These are phyloP conservation scores for Phialophora verrucosa DNA, from an alignment of 2,329 filamentous ascomycete genomes.

Conservation along the genomic window DNA sequence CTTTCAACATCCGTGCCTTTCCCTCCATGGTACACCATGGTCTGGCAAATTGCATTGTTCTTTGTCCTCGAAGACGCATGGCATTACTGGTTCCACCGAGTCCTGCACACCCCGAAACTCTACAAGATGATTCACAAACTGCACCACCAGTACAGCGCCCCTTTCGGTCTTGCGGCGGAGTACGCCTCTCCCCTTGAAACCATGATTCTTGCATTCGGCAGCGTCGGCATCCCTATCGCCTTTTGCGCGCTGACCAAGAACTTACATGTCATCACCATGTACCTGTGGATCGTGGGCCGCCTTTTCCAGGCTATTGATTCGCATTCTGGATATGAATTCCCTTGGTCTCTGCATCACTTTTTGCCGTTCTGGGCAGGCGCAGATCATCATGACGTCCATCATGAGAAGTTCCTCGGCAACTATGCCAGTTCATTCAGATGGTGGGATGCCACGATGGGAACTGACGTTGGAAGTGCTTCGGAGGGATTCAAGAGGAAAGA, in stretches of 20 bases:
- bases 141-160: conserved; percentile 97
- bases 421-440: conserved; percentile 97
- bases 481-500: conserved; percentile 27
- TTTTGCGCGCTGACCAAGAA: conserved; percentile 84
- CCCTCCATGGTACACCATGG: conserved; percentile 82
- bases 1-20: conserved; percentile 89
- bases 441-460: conserved; percentile 96
- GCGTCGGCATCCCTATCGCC: conserved; percentile 79
- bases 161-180: conserved; percentile 94
- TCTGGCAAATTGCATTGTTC: conserved; percentile 88
- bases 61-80: conserved; percentile 96
- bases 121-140: conserved; percentile 99
- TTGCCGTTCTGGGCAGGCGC: conserved; percentile 98
- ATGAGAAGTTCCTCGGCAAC: conserved; percentile 98
- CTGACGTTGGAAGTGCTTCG: conserved; percentile 72
- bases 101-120: conserved; percentile 89
- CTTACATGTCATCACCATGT: conserved; percentile 96
- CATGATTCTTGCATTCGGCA: conserved; percentile 89
- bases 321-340: conserved; percentile 97
- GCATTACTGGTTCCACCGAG: conserved; percentile 97
- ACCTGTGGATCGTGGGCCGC: conserved; percentile 89
- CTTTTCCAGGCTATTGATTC: conserved; percentile 98
- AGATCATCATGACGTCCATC: conserved; percentile 94
- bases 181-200: conserved; percentile 98
- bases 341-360: conserved; percentile 94